Evolutionary conservation across 305 asterid genomes (phyloP), one percentile per base, ranked within the genome.

Genomic region (Solanum aculeatissimum): DNA sequence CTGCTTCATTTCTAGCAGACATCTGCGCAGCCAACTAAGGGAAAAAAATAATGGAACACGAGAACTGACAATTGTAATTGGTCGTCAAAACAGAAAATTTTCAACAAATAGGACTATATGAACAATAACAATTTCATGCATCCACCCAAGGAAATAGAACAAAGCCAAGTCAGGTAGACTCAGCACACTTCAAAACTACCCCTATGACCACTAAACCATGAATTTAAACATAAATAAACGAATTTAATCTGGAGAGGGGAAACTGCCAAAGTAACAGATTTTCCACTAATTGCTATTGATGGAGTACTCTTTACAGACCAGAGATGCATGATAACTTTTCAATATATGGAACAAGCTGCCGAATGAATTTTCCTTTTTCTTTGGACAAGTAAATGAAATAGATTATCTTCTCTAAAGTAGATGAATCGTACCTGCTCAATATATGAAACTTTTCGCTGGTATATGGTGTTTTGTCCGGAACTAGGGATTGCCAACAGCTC

Each of bases 401-500:
- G 81, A 51, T 51, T 51, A 15, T 77, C 47, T 77, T 77, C 65
- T 27, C 65, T 51, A 32, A 49, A 29, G 38, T 27, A 75, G 45
- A 49, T 75, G 45, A 75, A 47, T 27, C 57, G 66, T 86, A 96
- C 99, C 99, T 95, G 98, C 74, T 91, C 98, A 70, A 97, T 97
- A 89, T 95, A 92, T 85, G 89, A 86, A 84, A 93, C 97, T 83
- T 93, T 90, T 87, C 87, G 92, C 87, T 93, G 98, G 91, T 86
- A 95, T 68, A 91, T 79, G 84, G 90, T 83, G 54, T 88, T 89
- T 90, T 84, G 90, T 86, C 83, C 94, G 68, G 94, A 83, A 91
- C 82, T 92, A 40, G 98, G 98, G 83, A 97, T 94, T 55, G 93
- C 99, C 91, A 97, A 75, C 83, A 92, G 90, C 89, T 93, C 97